Base-by-base conservation (phyloP, 495 filamentous ascomycete genomes). In the Staphylotrichum tortipilum region DNA sequence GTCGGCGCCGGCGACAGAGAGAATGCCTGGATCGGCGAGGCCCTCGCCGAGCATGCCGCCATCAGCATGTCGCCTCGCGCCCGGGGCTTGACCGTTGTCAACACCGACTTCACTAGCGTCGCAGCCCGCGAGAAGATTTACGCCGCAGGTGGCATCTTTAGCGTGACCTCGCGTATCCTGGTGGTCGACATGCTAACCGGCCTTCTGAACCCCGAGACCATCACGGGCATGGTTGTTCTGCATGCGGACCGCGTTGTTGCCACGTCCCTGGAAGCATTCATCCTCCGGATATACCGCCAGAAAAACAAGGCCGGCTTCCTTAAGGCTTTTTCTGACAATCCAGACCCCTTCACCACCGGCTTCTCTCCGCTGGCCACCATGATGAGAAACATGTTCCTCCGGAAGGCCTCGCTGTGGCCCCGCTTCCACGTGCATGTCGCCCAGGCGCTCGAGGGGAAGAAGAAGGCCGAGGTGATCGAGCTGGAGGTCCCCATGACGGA, bases 401-500 rank as follows among this genome's bases (percentile, higher is more conserved):
- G 85, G 15, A 95, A 89, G 56, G 82, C 84, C 10, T 88, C 89
- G 0, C 67, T 98, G 8, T 98, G 92, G 84, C 92, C 92, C 9
- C 79, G 92, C n/a, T 98, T 95, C 57, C 91, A 97, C 60, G 77
- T 95, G 36, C 82, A 84, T 4, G 88, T 98, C 3, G 86, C 87
- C 0, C 82, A 89, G 55, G 86, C 89, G 1, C 68, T 98, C 4
- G 91, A 98, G 65, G 90, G 88, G n/a, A 63, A 83, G 58, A 85
- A 88, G 65, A 95, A 94, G 61, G 90, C 92, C 0, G 92, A 97
- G 68, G 92, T 98, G 31, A 94, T 98, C 30, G 92, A 98, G 60
- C 73, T 97, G 10, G 91, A 95, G 61, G 85, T 97, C n/a, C 83
- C 87, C 24, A 96, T 98, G 91, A 94, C 89, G 18, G 85, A 94